Conservation (phyloP, 2,329 filamentous ascomycete genomes). For the Colletotrichum noveboracense region DNA sequence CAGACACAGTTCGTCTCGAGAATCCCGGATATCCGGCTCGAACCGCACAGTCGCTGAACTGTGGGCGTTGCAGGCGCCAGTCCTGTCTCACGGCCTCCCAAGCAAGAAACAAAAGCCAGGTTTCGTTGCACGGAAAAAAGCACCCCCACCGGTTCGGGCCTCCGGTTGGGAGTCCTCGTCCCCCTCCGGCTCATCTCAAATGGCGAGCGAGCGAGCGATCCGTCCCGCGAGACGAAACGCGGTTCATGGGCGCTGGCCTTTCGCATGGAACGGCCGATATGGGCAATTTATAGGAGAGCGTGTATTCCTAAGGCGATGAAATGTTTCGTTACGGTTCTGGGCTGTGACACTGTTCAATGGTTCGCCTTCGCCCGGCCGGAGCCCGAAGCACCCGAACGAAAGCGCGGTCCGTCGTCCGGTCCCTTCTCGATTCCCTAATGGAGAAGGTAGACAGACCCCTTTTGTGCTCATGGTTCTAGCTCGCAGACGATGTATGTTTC, state of each 20-base stretch:
- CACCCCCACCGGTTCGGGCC: not conserved
- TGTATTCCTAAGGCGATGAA: not conserved
- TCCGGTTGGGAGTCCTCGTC: not conserved
- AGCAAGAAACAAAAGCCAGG: not conserved
- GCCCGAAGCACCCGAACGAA: not conserved
- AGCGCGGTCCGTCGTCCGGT: not conserved
- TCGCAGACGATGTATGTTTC: not conserved
- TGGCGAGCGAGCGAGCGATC: not conserved
- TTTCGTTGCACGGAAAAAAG: not conserved
- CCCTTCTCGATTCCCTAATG: not conserved
- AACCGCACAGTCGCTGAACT: not conserved
- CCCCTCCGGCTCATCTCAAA: not conserved
- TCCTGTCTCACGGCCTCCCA: not conserved
- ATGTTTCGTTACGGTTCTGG: not conserved
- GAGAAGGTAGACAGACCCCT: not conserved
- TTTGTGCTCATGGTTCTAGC: not conserved
- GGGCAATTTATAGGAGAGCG: not conserved
- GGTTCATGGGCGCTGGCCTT: not conserved
- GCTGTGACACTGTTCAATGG: not conserved
- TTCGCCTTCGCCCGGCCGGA: not conserved
- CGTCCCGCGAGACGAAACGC: not conserved
- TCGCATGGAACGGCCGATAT: not conserved
- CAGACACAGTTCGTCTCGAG: not conserved
- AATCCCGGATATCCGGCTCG: not conserved
- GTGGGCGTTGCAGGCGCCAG: accelerated